Evolutionary conservation across 345 rosid genomes (phyloP), one percentile per base, ranked within the genome.

Genomic region (Camelina neglecta): DNA sequence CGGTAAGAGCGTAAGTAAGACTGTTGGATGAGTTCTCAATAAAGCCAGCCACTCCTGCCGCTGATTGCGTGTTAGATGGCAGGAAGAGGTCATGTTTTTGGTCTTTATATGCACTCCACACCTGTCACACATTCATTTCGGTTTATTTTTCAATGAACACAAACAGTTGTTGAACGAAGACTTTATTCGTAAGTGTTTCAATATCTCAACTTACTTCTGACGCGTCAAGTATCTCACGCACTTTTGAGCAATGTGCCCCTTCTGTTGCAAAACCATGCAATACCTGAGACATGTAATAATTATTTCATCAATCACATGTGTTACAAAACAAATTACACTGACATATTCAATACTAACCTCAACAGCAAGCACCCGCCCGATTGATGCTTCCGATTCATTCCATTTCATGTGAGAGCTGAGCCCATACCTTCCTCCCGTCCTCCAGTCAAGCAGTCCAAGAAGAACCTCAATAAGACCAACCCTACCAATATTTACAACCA

Each of bases 381-480:
- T 95, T 47, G 99, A 88, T 80, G 97, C 99, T 84, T 95, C 99
- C 1, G 96, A 88, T 84, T 92, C 98, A 83, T 90, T 95, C 99
- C 98, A 95, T 83, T 92, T 95, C 99, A 95, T 88, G 63, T 92
- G 97, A 62, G 94, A 78, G 77, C 90, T 87, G 18, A 92, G 88
- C 36, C 98, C 98, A 75, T 85, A 86, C 70, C 91, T 88, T 56
- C 99, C 97, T 2, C 96, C 98, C 29, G 94, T 84, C 71, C 98
- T 89, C 99, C 99, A 92, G 78, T 95, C 99, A 82, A 95, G 97
- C 74, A 95, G 86, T 60, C 97, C 99, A 58, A 95, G 97, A 74
- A 95, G 97, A 60, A 95, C 92, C 60, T 92, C 98, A 53, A 92
- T 89, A 65, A 95, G 96, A 60, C 97, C 99, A 62, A 87, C 99